Evolutionary conservation across 2,329 filamentous ascomycete species (phyloP), one percentile per base, ranked within the genome.

Genomic region (Lachnellula arida): DNA sequence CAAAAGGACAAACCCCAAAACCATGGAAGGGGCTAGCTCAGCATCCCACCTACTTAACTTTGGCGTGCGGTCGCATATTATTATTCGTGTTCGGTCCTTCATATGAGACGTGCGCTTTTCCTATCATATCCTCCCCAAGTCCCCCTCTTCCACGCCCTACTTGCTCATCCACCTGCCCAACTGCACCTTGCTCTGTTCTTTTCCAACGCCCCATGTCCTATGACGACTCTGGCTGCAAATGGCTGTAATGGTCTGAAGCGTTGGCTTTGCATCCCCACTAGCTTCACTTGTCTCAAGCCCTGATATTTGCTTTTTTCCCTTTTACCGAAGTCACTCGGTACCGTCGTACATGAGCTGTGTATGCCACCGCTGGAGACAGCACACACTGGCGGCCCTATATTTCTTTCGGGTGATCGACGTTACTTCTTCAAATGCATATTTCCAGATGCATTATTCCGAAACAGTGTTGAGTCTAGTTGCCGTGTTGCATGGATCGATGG

Each of bases 381-480:
- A 68, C 67, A 69, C 59, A 66, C 42, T 32, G 28, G 12, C 60
- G 60, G 57, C 60, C 59, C 60, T 63, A 63, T 49, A 55, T 61
- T 60, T 56, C 58, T 53, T 62, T 64, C 63, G 63, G 65, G 44
- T 65, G 66, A 67, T 68, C 63, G 65, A 68, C 64, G 62, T 66
- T 67, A 67, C 66, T 69, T 66, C 66, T 68, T 65, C 53, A 43
- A 62, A 56, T 63, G 56, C 57, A 54, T 59, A 60, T 63, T 60
- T 59, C 57, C 55, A 63, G 58, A 67, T 68, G 68, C 68, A 70
- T 61, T 59, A 65, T 66, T 63, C 68, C 68, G 68, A 70, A 66
- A 68, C 67, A 64, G 55, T 64, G 60, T 55, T 65, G 59, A 56
- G 56, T 62, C 61, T 64, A 65, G 65, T 57, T 67, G 62, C 66